Percentiles rank a stretch among this genome's conserved stretches.
Conservation (phyloP, 176 grass and related monocot species). For the bread wheat (Triticum aestivum) region DNA sequence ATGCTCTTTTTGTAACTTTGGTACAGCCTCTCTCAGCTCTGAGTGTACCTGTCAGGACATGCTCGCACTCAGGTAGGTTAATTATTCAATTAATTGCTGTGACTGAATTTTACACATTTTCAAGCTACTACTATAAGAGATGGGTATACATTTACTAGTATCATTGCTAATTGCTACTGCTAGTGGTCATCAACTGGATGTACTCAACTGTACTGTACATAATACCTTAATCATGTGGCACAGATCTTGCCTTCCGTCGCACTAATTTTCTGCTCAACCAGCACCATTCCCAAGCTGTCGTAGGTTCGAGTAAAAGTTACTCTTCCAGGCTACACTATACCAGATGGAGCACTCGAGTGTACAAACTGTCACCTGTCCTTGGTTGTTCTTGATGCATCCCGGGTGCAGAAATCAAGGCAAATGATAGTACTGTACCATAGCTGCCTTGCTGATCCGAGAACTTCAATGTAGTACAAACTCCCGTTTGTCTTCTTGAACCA, state of each 20-base stretch:
- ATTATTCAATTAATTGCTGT: too few species aligned
- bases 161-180: too few species aligned
- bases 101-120: background rate
- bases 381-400: background rate
- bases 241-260: background rate
- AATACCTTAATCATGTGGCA: background rate
- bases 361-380: slow-evolving; percentile 2
- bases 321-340: background rate
- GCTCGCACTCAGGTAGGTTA: background rate
- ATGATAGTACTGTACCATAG: background rate
- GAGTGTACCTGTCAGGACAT: slow-evolving; percentile 12
- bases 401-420: background rate
- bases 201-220: background rate
- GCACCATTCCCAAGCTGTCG: slow-evolving; percentile 23
- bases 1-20: slow-evolving; percentile 31
- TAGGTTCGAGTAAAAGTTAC: slow-evolving; percentile 37
- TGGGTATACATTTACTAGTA: too few species aligned
- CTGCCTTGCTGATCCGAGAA: background rate
- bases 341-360: slow-evolving; percentile 1
- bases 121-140: background rate
- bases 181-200: too few species aligned
- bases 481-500: background rate
- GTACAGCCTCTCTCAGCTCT: background rate
- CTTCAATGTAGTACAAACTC: background rate
- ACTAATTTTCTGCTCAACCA: slow-evolving; percentile 4